Evolutionary conservation across 2,329 filamentous ascomycete species (phyloP).

Genomic region (Colletotrichum abscissum): DNA sequence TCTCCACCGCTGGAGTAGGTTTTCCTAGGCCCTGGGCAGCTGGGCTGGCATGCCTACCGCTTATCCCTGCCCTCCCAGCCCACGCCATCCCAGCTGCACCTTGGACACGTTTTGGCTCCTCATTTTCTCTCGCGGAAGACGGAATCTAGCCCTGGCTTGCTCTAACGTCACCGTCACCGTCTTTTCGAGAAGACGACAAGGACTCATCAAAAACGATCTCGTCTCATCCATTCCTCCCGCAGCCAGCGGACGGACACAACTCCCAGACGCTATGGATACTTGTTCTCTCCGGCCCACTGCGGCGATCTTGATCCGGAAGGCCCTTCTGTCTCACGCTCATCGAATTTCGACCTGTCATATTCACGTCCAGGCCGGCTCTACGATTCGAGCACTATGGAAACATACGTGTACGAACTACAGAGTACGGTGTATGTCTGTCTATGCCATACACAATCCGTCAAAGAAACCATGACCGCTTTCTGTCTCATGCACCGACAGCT

Average conservation of each 20-base stretch:
- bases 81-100: slow-evolving; percentile 19
- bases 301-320: slow-evolving; percentile 25
- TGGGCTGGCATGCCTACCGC: not conserved
- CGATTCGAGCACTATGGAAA: not conserved
- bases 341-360: slow-evolving; percentile 28
- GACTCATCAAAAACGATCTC: slow-evolving; percentile 20
- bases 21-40: not conserved
- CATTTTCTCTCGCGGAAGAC: slow-evolving; percentile 33
- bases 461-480: not conserved
- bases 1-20: not conserved
- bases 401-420: not conserved
- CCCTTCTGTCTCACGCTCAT: slow-evolving; percentile 15
- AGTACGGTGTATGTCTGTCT: not conserved
- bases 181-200: slow-evolving; percentile 32
- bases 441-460: not conserved
- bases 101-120: slow-evolving; percentile 35
- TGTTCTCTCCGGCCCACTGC: not conserved
- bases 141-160: slow-evolving; percentile 25
- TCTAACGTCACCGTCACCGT: slow-evolving; percentile 36
- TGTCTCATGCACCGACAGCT: slow-evolving; percentile 19
- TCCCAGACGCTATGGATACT: not conserved
- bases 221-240: slow-evolving; percentile 16
- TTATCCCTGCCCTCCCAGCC: slow-evolving; percentile 22
- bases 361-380: not conserved
- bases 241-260: not conserved